Percentiles rank a stretch among this genome's conserved stretches.
Evolutionary conservation across 148 eudicot species (phyloP).

Genomic region (Rhododendron williamsianum): DNA sequence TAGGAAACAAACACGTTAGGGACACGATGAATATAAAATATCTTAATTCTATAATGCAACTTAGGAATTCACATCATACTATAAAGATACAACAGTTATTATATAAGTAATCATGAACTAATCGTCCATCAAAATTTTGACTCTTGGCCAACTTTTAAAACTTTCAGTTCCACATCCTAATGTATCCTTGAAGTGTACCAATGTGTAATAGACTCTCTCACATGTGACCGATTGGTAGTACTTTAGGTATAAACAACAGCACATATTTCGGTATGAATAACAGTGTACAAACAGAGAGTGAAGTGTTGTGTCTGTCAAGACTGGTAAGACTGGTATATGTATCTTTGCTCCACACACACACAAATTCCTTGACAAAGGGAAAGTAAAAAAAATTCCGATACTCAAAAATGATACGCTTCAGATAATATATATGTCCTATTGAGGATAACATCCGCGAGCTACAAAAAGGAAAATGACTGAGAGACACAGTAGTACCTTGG

Average conservation of each 20-base stretch:
- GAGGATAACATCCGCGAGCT: neutral
- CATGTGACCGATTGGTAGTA: neutral
- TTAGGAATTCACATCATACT: neutral
- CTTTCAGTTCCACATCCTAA: neutral
- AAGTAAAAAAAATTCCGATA: neutral
- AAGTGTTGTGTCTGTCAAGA: neutral
- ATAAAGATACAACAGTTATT: neutral
- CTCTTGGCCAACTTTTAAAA: neutral
- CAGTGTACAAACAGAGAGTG: neutral
- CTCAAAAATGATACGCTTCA: neutral
- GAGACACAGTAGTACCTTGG: slow-evolving; percentile 36
- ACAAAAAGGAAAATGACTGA: neutral
- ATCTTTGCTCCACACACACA: neutral
- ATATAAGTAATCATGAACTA: neutral
- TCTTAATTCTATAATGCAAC: neutral
- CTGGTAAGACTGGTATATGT: neutral
- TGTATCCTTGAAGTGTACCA: neutral
- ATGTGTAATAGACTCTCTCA: neutral
- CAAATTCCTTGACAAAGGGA: neutral
- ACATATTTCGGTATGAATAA: neutral
- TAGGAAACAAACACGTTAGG: neutral
- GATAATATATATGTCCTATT: neutral
- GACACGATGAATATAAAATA: neutral
- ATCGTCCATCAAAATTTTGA: neutral
- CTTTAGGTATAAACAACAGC: neutral